Evolutionary conservation across 805 yeast species (phyloP), one percentile per base, ranked within the genome.

Genomic region (Cyberlindnera americana): DNA sequence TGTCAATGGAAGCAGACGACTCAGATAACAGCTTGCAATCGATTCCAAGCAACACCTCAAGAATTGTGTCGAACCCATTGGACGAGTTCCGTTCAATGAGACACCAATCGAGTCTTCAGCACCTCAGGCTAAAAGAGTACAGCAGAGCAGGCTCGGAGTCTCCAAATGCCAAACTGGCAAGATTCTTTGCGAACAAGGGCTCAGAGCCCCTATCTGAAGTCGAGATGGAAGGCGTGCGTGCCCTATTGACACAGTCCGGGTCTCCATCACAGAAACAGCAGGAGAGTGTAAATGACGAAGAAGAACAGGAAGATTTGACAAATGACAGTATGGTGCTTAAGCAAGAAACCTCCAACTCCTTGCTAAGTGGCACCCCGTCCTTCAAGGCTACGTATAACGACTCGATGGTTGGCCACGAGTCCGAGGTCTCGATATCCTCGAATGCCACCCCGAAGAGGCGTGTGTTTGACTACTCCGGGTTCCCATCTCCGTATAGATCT

Each of bases 161-260:
- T 13, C 79, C 82, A 5, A 83, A 81, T 61, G 77, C 74, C 22
- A 71, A 75, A 23, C 62, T 86, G 34, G 81, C 88, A 11, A 75
- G 71, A 21, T 86, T 87, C 56, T 86, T 86, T 59, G 69, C 69
- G n/a, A 66, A 64, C 31, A 86, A 84, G 57, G 95, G 95, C n/a
- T 75, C 78, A 40, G 63, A 62, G n/a, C 88, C 91, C 5, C 66
- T 87, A 45, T 69, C 80, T 12, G 87, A 81, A 18, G 68, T 85
- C 30, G 95, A 87, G 57, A 73, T 80, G 52, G 91, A 83, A 60
- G 95, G 95, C n/a, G 91, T 86, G 1, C 57, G 81, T 45, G 75
- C 89, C 6, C 60, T 85, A 14, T 66, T 75, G 43, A 64, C 65
- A 15, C 72, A 69, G 45, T 64, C 69, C 6, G 59, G 63, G 40